These are phyloP conservation scores for Saturnispora gosingensis DNA, from an alignment of 805 yeast species.

Conservation along the genomic window DNA sequence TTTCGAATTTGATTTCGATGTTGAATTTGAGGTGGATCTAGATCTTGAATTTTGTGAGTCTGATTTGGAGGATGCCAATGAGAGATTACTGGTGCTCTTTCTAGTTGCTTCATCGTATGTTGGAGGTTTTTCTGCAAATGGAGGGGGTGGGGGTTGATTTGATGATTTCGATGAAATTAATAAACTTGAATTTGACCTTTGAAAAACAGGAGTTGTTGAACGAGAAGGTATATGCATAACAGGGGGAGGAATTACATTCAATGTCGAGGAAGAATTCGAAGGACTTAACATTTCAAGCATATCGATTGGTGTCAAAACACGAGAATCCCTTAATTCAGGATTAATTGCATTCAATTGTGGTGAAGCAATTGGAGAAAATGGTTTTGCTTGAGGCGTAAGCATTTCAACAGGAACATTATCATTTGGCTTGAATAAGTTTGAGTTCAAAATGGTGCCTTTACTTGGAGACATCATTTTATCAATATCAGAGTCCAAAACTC, in stretches of 20 bases:
- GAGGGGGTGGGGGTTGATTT: slow-evolving; percentile 18
- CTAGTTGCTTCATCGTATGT: slow-evolving; percentile 21
- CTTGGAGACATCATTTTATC: slow-evolving; percentile 24
- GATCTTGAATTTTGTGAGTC: neutral
- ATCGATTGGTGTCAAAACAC: slow-evolving; percentile 11
- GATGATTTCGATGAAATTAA: neutral
- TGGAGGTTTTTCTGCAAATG: slow-evolving; percentile 25
- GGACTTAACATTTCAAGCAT: slow-evolving; percentile 16
- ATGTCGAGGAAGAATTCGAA: slow-evolving; percentile 24
- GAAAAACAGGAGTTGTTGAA: neutral
- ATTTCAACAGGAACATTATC: slow-evolving; percentile 35
- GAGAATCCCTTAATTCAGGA: slow-evolving; percentile 21
- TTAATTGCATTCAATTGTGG: slow-evolving; percentile 25
- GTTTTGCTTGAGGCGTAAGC: slow-evolving; percentile 58
- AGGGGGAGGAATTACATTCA: slow-evolving; percentile 53
- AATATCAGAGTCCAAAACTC: slow-evolving; percentile 2
- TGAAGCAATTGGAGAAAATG: slow-evolving; percentile 38
- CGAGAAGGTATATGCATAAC: neutral
- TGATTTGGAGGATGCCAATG: neutral
- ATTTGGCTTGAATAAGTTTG: slow-evolving; percentile 48
- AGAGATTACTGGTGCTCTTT: neutral
- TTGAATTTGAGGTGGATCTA: neutral
- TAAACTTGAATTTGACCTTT: neutral
- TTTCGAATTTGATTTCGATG: neutral
- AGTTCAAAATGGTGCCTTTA: slow-evolving; percentile 24